Conservation (phyloP, 106 monocot species). For the Dioscorea alata region DNA sequence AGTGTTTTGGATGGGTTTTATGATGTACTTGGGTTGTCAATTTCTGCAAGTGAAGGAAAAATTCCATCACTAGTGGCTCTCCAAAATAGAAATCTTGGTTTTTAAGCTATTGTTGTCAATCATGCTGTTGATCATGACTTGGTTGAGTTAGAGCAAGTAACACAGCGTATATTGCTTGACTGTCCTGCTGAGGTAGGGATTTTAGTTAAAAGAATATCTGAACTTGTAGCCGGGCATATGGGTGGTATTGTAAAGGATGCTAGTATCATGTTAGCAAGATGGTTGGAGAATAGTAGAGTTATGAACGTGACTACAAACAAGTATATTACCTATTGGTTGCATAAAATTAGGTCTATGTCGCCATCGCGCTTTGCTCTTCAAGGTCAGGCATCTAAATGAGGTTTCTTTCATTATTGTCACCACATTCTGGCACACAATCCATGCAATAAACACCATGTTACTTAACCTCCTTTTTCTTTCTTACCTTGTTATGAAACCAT, state of each 20-base stretch:
- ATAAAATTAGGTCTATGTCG: slow-evolving; percentile 78
- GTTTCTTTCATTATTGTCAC: no score
- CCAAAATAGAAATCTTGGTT: slow-evolving; percentile 88
- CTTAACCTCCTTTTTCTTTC: background rate
- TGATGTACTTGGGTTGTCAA: slow-evolving; percentile 70
- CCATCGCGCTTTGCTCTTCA: slow-evolving; percentile 94
- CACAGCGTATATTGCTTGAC: slow-evolving; percentile 69
- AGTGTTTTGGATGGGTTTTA: slow-evolving; percentile 93
- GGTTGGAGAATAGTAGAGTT: slow-evolving; percentile 81
- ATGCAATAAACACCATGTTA: no score
- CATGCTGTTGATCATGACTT: slow-evolving; percentile 58
- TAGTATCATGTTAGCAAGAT: slow-evolving; percentile 65
- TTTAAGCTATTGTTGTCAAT: slow-evolving; percentile 92
- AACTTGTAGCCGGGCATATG: slow-evolving; percentile 86
- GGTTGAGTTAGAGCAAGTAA: slow-evolving; percentile 84
- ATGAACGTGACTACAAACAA: slow-evolving; percentile 70
- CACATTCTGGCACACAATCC: no score
- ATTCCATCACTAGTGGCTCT: slow-evolving; percentile 82
- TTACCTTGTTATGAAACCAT: background rate
- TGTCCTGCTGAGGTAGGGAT: slow-evolving; percentile 41
- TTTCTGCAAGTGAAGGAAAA: slow-evolving; percentile 37
- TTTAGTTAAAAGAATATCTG: slow-evolving; percentile 85
- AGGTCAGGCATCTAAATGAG: slow-evolving; percentile 33
- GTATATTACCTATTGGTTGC: slow-evolving; percentile 84
- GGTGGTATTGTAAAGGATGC: slow-evolving; percentile 91